Conservation (phyloP, 768 basidiomycete genomes). For the Pilatotrama ljubarskyi region DNA sequence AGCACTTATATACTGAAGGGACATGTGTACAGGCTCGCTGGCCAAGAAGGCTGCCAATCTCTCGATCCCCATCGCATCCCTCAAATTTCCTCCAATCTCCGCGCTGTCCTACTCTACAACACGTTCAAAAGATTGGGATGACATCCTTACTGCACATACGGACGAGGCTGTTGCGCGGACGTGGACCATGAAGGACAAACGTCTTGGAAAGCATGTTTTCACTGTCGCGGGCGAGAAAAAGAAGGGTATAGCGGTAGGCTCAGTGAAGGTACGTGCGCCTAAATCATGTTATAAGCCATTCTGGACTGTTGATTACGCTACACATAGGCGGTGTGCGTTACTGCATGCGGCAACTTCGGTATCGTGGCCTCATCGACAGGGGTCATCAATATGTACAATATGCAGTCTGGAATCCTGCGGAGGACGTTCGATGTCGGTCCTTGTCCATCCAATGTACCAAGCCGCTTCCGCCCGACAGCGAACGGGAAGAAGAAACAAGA, state of each 20-base stretch:
- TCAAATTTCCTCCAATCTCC: slow-evolving; percentile 83
- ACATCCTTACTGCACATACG: slow-evolving; percentile 86
- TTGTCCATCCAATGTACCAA: slow-evolving; percentile 55
- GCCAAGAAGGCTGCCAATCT: slow-evolving; percentile 76
- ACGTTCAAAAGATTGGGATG: slow-evolving; percentile 95
- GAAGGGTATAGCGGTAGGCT: slow-evolving; percentile 51
- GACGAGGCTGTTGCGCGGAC: slow-evolving; percentile 83
- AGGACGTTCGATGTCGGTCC: slow-evolving; percentile 72
- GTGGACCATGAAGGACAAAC: slow-evolving; percentile 86
- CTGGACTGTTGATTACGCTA: too few relatives aligned
- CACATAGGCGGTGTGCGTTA: slow-evolving; percentile 76
- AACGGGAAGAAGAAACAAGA: slow-evolving; percentile 41
- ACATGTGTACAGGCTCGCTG: slow-evolving; percentile 81
- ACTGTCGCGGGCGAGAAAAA: slow-evolving; percentile 53
- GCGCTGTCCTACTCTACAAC: slow-evolving; percentile 77
- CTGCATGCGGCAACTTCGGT: slow-evolving; percentile 95
- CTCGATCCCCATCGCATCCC: slow-evolving; percentile 73
- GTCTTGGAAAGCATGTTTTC: slow-evolving; percentile 74
- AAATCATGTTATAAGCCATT: too few relatives aligned
- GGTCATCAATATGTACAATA: slow-evolving; percentile 88
- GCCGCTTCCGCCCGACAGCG: slow-evolving; percentile 38
- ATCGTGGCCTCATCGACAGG: slow-evolving; percentile 82
- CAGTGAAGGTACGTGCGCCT: slow-evolving; percentile 61
- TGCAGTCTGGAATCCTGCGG: slow-evolving; percentile 90
- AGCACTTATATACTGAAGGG: too few relatives aligned